Evolutionary conservation across 495 filamentous ascomycete genomes (phyloP), one percentile per base, ranked within the genome.

Genomic region (Aspergillus indologenus): DNA sequence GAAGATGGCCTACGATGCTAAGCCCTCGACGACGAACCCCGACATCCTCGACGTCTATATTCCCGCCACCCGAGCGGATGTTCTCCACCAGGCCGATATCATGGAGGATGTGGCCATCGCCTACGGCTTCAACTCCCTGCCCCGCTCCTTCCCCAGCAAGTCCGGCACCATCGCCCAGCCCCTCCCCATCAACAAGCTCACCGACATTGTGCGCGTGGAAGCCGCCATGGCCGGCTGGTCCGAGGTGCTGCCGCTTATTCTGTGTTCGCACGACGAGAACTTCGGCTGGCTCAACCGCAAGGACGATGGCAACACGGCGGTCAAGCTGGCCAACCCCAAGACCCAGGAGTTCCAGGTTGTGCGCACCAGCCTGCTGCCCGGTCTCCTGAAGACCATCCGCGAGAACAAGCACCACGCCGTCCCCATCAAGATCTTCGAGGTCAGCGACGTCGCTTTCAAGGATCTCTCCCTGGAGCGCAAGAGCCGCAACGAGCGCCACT

Each of bases 191-290:
- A 98, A 98, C 81, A 97, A 96, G 71, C 88, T 99, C 26, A 79
- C 83, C 57, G 94, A 99, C 66, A 95, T 99, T 64, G 84, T 97
- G 44, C 88, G 94, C 47, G 76, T 88, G 55, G 94, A 99, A 73
- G 85, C 88, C 52, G 93, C 92, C 29, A 92, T 96, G 87, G 87
- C 93, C 1, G 94, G 94, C 59, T 99, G 94, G 93, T 85, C 85
- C 19, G 94, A 99, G 75, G 94, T 96, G 22, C 86, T 99, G 85
- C 94, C 94, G 5, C 81, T 99, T 17, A 96, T 96, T 66, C 83
- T 99, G 50, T 99, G 94, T 83, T 96, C 91, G 17, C 92, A 98
- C 70, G 94, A 96, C 68, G 94, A 99, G 82, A 99, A 98, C 78
- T 99, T 97, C 71, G 88, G 79, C 47, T 97, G 91, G 91, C 80